Evolutionary conservation across 495 filamentous ascomycete species (phyloP), one percentile per base, ranked within the genome.

Genomic region (Neurospora terricola): DNA sequence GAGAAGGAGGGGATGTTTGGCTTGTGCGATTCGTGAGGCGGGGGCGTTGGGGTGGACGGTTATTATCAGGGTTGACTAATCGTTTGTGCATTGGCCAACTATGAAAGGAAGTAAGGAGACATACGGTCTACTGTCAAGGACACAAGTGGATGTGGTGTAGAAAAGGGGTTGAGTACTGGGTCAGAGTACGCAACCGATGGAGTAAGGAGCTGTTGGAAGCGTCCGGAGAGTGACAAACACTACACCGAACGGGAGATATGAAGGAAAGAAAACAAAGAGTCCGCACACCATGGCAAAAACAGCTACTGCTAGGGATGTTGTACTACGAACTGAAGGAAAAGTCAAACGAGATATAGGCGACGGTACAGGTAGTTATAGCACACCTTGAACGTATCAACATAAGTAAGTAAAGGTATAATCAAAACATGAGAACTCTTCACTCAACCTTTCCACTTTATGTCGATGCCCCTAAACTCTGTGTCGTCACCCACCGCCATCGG

Each of bases 11-110:
- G 89, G 87, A 0, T 93, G 91, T 77, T 74, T 93, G 42, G 84
- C 86, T 10, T 93, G 91, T 76, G 90, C 90, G 75, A 86, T 94
- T 37, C 83, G 91, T 34, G 91, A 94, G 81, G 91, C 90, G 0
- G 87, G 86, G 12, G 91, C 91, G 8, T 75, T 93, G 68, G 88
- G 88, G 8, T 88, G 90, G 81, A 87, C 85, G 66, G 86, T 92
- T 21, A 84, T 94, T 43, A 83, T 94, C 42, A 83, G 90, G 71
- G 84, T 91, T 12, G 85, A 88, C 21, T 88, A 77, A 81, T 27
- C 27, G 0, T 62, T 71, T 12, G 54, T 11, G 12, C 14, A 16
- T 34, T 2, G 2, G 5, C 27, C 2, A 16, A 66, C 2, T 1
- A 34, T 34, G 14, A 6, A 21, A 14, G 8, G 43, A 7, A n/a